phyloP scores from a whole-genome alignment of 768 basidiomycete species.

The Boletus vinaceobasis region DNA sequence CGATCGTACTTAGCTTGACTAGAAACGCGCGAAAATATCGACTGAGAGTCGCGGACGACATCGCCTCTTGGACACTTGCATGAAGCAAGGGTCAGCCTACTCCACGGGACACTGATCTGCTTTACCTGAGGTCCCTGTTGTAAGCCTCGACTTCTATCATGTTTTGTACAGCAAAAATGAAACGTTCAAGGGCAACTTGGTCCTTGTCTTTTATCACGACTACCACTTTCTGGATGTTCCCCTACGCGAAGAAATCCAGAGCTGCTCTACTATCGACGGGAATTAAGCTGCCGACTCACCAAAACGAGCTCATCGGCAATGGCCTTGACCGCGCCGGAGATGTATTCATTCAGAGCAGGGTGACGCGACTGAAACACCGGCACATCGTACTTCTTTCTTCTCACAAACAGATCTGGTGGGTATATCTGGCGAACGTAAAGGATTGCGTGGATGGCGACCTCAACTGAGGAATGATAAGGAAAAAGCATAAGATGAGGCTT shows the following conservation, averaged over 20 bases:
- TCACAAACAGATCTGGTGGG: conserved; percentile 81
- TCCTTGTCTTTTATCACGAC: conserved; percentile 82
- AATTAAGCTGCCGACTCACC: conserved; percentile 37
- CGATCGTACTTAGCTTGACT: conserved; percentile 75
- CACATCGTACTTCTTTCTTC: conserved; percentile 85
- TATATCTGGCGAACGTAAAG: conserved; percentile 90
- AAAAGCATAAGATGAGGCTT: too few species aligned
- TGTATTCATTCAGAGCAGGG: conserved; percentile 82
- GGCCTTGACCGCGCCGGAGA: conserved; percentile 84
- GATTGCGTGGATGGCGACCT: conserved; percentile 90
- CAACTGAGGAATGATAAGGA: conserved; percentile 53
- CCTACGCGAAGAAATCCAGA: conserved; percentile 41
- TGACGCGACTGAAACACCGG: conserved; percentile 94
- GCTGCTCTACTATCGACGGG: background rate
- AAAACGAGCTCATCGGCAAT: conserved; percentile 69
- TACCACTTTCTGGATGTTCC: conserved; percentile 74
- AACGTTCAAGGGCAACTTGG: conserved; percentile 82
- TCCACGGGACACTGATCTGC: background rate
- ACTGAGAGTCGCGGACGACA: conserved; percentile 58
- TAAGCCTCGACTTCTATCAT: conserved; percentile 71
- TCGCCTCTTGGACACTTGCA: conserved; percentile 66
- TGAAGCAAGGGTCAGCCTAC: conserved; percentile 1
- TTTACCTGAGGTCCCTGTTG: conserved; percentile 67
- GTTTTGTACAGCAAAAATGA: conserved; percentile 81
- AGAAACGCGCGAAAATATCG: conserved; percentile 83